phyloP scores from a whole-genome alignment of 2,329 filamentous ascomycete species.

The Mycosphaerella arachidis region DNA sequence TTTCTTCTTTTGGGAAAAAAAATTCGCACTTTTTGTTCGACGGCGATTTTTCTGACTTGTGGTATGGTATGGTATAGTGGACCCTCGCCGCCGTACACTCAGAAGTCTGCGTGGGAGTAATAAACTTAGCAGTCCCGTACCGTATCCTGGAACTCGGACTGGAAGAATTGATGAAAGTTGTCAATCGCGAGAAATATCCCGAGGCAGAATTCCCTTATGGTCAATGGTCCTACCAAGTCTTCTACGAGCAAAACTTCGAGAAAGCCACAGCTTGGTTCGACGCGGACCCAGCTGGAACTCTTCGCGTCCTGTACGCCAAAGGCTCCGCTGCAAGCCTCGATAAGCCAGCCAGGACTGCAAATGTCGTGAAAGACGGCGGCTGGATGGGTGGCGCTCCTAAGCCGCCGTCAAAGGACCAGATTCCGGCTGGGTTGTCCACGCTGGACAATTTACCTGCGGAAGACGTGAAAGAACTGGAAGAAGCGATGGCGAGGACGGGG shows the following conservation, averaged over 20 bases:
- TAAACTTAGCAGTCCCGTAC: constrained; percentile 38
- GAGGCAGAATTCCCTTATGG: constrained; percentile 37
- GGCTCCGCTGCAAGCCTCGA: constrained; percentile 23
- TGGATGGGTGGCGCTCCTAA: constrained; percentile 29
- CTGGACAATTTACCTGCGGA: constrained; percentile 25
- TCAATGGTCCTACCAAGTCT: constrained; percentile 33
- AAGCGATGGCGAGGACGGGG: constrained; percentile 38
- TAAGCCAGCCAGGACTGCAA: constrained; percentile 21
- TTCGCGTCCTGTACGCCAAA: constrained; percentile 24
- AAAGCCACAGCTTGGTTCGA: constrained; percentile 13
- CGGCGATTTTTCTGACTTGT: no score
- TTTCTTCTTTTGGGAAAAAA: no score
- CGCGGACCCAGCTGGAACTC: constrained; percentile 18
- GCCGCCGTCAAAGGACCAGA: constrained; percentile 18
- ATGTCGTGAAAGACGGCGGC: constrained; percentile 26
- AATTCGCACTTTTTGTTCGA: no score
- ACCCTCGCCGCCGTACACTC: constrained; percentile 17
- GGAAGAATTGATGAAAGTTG: constrained; percentile 30
- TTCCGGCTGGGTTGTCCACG: constrained; percentile 24
- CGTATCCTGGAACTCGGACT: constrained; percentile 39
- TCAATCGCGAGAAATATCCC: constrained; percentile 45
- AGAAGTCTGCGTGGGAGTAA: constrained; percentile 28
- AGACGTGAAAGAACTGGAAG: constrained; percentile 25
- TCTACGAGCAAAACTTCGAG: constrained; percentile 28
- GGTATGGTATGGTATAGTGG: constrained; percentile 7